Base-by-base conservation (phyloP, 2,329 filamentous ascomycete species). In the Aspergillus costaricaensis region DNA sequence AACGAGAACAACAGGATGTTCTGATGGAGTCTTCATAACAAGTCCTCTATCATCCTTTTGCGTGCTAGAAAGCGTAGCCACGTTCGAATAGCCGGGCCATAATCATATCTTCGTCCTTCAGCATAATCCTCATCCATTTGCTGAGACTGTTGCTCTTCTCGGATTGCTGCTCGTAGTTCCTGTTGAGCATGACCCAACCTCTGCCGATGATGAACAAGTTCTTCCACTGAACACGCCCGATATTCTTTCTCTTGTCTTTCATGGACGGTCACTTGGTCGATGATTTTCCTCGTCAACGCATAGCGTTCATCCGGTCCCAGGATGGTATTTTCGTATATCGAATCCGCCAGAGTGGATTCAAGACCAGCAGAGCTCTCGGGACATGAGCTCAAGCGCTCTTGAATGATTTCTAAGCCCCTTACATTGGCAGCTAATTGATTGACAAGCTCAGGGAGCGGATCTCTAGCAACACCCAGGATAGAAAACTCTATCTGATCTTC, bases 401-500 rank as follows among this genome's bases (percentile, higher is more conserved):
- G 77, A 4, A 82, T 66, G 4, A 67, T 64, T 32, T 75, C 68
- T 17, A 84, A 62, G n/a, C 72, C 72, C 62, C 77, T 80, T 51
- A 85, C 74, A 51, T 83, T 84, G 17, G 71, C 59, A 4, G 76
- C 73, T 61, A 84, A 60, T 71, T 80, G 65, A 17, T 72, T 65
- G 27, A 79, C 72, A 10, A 87, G 77, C 3, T 76, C 72, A 12
- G 77, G 68, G 1, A 90, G 74, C 0, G 91, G 88, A 59, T 88
- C 89, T 59, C 85, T 84, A 63, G 89, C 89, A 2, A 96, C 78
- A 23, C 91, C 88, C 52, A 96, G 81, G 39, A 96, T 85, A 64
- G 86, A 92, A 77, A 92, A 96, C n/a, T 88, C 84, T 30, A 91
- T 83, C 55, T 86, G 82, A 10, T 82, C 85, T 36, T 86, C 86